Evolutionary conservation across 176 grass and related monocot species (phyloP).

Genomic region (Triticum aestivum): DNA sequence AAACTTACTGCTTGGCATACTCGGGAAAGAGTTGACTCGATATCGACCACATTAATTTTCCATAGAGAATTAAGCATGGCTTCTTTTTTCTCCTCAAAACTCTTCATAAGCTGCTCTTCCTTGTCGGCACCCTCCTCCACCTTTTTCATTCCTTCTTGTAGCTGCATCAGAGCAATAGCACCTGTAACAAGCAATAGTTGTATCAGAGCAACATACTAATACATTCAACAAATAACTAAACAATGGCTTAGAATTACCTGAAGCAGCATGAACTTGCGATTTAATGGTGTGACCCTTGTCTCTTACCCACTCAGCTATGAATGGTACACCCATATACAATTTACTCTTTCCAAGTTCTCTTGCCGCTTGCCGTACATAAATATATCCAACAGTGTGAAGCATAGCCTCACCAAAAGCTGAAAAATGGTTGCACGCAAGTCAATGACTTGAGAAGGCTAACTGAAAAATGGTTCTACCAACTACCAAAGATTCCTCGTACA

Average conservation of each 20-base stretch:
- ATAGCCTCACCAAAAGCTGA: constrained; percentile 99
- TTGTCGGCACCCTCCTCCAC: constrained; percentile 56
- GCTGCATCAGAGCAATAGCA: constrained; percentile 77
- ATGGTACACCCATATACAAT: constrained; percentile 80
- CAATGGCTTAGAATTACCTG: constrained; percentile 57
- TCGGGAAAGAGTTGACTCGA: constrained; percentile 74
- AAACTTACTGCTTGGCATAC: constrained; percentile 84
- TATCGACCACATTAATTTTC: constrained; percentile 99
- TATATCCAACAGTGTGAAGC: constrained; percentile 95
- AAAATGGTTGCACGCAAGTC: constrained; percentile 31
- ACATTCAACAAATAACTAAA: constrained; percentile 8
- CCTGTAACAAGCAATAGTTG: constrained; percentile 47
- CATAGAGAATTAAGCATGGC: constrained; percentile 83
- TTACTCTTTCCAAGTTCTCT: constrained; percentile 83
- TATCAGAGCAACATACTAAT: background rate
- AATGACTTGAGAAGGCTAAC: constrained; percentile 21
- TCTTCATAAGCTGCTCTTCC: constrained; percentile 63
- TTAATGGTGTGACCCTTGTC: constrained; percentile 94
- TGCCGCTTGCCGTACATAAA: constrained; percentile 82
- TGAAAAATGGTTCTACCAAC: background rate
- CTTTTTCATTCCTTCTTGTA: constrained; percentile 94
- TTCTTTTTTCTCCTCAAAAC: constrained; percentile 89
- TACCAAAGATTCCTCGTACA: background rate
- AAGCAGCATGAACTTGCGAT: constrained; percentile 96
- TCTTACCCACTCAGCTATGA: constrained; percentile 98